Percentiles rank a stretch among this genome's conserved stretches.
Evolutionary conservation across 768 basidiomycete species (phyloP).

Genomic region (Suillus subaureus): DNA sequence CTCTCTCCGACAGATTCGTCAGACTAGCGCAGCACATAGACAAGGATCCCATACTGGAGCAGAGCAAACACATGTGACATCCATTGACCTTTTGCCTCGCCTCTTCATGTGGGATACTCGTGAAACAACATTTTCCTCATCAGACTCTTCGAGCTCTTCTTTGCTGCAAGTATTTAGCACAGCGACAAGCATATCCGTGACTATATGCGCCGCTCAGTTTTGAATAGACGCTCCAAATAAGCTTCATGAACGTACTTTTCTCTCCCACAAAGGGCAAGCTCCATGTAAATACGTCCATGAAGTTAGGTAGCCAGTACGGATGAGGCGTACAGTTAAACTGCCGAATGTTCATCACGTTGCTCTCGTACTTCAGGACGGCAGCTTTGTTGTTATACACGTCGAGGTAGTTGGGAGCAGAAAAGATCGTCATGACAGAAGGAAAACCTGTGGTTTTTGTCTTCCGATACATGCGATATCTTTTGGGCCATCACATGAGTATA

Average conservation of each 20-base stretch:
- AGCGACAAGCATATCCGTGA: constrained; percentile 98
- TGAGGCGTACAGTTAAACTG: constrained; percentile 98
- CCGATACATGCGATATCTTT: constrained; percentile 95
- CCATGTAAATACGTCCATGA: constrained; percentile 99
- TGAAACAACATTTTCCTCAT: too few species aligned
- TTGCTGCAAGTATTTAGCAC: constrained; percentile 95
- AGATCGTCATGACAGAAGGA: constrained; percentile 99
- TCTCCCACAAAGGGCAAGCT: constrained; percentile 97
- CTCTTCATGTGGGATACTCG: constrained; percentile 44
- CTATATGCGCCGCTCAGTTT: constrained; percentile 43
- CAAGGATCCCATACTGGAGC: constrained; percentile 67
- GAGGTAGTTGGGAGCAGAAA: constrained; percentile 96
- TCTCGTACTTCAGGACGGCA: constrained; percentile 97
- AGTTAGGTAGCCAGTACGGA: constrained; percentile 98
- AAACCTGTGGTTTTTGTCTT: constrained; percentile 99
- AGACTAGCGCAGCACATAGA: not conserved
- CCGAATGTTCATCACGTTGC: constrained; percentile 97
- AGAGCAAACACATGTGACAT: constrained; percentile 87
- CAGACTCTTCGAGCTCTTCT: constrained; percentile 95
- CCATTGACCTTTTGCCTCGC: constrained; percentile 72
- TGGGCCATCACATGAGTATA: constrained; percentile 5
- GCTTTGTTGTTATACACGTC: constrained; percentile 99
- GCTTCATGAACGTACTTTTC: constrained; percentile 66
- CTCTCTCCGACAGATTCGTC: constrained; percentile 56
- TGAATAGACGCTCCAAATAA: not conserved